Evolutionary conservation across 179 eudicot species (phyloP).

Genomic region (Kewa caespitosa): DNA sequence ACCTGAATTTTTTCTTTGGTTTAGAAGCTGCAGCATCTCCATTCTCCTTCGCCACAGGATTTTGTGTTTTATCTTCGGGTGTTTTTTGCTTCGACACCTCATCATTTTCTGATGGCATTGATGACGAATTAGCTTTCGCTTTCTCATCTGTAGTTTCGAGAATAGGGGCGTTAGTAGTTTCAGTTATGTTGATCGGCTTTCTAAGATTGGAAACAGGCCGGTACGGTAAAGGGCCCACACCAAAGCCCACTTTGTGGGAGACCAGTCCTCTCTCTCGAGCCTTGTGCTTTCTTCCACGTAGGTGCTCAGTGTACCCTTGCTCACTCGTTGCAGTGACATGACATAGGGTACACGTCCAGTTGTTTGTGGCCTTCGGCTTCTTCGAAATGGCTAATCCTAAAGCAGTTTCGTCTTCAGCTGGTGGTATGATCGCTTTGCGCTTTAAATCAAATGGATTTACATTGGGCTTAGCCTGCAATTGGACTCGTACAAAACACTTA

Average conservation of each 20-base stretch:
- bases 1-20: constrained; percentile 25
- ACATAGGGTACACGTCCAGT: constrained; percentile 67
- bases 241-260: constrained; percentile 33
- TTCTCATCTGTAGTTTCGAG: constrained; percentile 6
- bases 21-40: constrained; percentile 10
- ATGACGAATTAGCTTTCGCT: constrained; percentile 13
- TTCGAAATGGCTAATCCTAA: constrained; percentile 16
- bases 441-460: constrained; percentile 34
- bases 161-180: neutral
- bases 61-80: neutral
- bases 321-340: constrained; percentile 52
- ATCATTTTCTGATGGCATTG: neutral
- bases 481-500: constrained; percentile 23
- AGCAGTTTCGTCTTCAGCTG: constrained; percentile 24
- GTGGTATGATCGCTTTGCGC: constrained; percentile 39
- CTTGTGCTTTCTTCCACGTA: constrained; percentile 64
- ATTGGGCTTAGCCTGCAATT: constrained; percentile 49
- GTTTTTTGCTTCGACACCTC: neutral
- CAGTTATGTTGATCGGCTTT: constrained; percentile 17
- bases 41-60: constrained; percentile 9
- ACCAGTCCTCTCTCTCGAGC: constrained; percentile 37
- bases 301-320: constrained; percentile 49
- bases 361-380: constrained; percentile 43
- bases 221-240: constrained; percentile 40
- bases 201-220: constrained; percentile 8